These are phyloP conservation scores for Stephanodiscus minutulus DNA, from an alignment of 108 stramenopile genomes.

Conservation along the genomic window DNA sequence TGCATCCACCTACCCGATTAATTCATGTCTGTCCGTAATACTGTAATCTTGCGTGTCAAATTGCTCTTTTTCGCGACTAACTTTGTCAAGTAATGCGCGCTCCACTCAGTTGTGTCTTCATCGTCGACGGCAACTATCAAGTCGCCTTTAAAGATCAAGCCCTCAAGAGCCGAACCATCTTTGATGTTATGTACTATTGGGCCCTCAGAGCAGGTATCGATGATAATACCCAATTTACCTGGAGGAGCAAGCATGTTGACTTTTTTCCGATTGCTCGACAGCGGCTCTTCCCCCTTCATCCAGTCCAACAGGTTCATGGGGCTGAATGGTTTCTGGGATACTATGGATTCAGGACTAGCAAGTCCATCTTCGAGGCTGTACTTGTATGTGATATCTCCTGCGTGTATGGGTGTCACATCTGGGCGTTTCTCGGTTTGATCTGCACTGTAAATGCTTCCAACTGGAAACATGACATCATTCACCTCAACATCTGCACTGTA, in stretches of 20 bases:
- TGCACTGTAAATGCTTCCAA: too few species aligned
- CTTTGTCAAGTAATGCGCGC: constrained; percentile 69
- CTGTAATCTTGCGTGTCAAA: too few species aligned
- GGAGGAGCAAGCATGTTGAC: constrained; percentile 61
- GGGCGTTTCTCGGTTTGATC: too few species aligned
- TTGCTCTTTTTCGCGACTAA: constrained; percentile 49
- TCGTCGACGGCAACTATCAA: constrained; percentile 79
- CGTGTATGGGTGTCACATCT: neutral
- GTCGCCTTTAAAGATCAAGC: constrained; percentile 65
- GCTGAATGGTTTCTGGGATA: neutral
- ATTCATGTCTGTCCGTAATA: too few species aligned
- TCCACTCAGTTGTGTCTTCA: constrained; percentile 69
- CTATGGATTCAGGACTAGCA: constrained; percentile 16
- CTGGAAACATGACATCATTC: too few species aligned
- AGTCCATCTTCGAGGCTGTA: constrained; percentile 31
- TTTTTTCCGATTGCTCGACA: too few species aligned
- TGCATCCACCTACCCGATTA: too few species aligned
- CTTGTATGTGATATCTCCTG: constrained; percentile 3
- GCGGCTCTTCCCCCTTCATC: too few species aligned
- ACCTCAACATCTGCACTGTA: too few species aligned
- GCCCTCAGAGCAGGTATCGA: constrained; percentile 82
- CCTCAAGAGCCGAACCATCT: constrained; percentile 52
- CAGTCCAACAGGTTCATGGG: neutral
- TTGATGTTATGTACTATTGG: constrained; percentile 78
- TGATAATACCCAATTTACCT: constrained; percentile 83